These are phyloP conservation scores for Pisolithus tinctorius DNA, from an alignment of 768 basidiomycete species.

Conservation along the genomic window DNA sequence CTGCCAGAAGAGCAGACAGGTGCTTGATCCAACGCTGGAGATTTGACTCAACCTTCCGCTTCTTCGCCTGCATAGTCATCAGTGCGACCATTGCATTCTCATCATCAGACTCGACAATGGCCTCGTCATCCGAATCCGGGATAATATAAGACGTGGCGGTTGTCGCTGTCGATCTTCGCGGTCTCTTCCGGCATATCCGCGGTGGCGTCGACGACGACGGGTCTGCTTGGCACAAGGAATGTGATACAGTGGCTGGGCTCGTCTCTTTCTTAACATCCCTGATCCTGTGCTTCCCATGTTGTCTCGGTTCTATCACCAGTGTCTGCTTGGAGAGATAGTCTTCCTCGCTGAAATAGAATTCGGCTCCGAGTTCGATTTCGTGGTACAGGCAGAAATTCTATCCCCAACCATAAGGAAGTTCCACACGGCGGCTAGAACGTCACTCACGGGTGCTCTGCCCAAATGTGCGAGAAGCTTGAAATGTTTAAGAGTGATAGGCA, in stretches of 20 bases:
- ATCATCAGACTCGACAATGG: constrained; percentile 34
- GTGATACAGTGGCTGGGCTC: constrained; percentile 25
- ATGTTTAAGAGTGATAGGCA: constrained; percentile 71
- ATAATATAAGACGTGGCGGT: constrained; percentile 54
- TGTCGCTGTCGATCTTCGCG: constrained; percentile 48
- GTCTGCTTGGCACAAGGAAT: constrained; percentile 13
- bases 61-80: constrained; percentile 27
- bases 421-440: background rate
- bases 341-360: constrained; percentile 64
- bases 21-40: constrained; percentile 67
- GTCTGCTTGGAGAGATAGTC: constrained; percentile 48
- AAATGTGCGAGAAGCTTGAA: constrained; percentile 69
- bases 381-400: constrained; percentile 51
- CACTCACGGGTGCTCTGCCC: constrained; percentile 52
- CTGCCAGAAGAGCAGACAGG: constrained; percentile 49
- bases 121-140: constrained; percentile 69
- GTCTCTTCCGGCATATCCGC: constrained; percentile 41
- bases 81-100: constrained; percentile 26
- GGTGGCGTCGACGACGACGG: constrained; percentile 16
- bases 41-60: constrained; percentile 36
- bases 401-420: background rate
- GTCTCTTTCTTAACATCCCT: constrained; percentile 40
- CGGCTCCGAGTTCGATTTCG: constrained; percentile 57
- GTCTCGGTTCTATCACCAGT: constrained; percentile 17
- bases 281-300: constrained; percentile 15